Base-by-base conservation (phyloP, 495 filamentous ascomycete genomes). In the Hyaloscypha finlandica region DNA sequence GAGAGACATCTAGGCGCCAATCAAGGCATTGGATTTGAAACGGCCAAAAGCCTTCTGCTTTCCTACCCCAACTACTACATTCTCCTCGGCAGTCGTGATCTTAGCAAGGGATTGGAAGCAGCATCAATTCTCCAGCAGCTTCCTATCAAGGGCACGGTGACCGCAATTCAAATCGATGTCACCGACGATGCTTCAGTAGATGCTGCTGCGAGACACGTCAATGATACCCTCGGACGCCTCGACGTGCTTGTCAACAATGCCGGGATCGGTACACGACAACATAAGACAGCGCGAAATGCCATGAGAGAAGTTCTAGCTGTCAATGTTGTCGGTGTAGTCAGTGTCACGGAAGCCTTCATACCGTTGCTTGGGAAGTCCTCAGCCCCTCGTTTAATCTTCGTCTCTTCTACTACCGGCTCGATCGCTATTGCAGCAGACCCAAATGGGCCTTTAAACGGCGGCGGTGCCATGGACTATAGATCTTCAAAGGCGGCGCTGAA, bases 191-290 rank as follows among this genome's bases (percentile, higher is more conserved):
- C 53, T 35, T 80, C 77, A 20, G 81, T 83, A 33, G 69, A 74
- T 25, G 64, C 67, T 20, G 82, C 82, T 4, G 68, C 59, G 2
- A 53, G 66, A 8, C 59, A 70, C 37, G 64, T 66, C 31, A 25
- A 70, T 14, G 59, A 61, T 9, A 70, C 69, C 6, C 75, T 76
- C 8, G 66, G 73, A 2, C 63, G 76, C 6, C 77, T 88, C 42
- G 85, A 88, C 54, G 76, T 88, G 0, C 73, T 89, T 8, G 80
- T 88, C n/a, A 87, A 87, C 71, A 89, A 87, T 64, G 84, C 86
- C 2, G 86, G 85, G 8, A 84, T 78, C 45, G 84, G 8, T 81
- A 75, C 57, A 73, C 76, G 6, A 77, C 78, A 29, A 76, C 75
- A 25, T 29, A 3, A 54, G 4, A 22, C 56, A 12, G 16, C 55